Conservation (phyloP, 345 rosid genomes). For the Gossypium sturtianum region DNA sequence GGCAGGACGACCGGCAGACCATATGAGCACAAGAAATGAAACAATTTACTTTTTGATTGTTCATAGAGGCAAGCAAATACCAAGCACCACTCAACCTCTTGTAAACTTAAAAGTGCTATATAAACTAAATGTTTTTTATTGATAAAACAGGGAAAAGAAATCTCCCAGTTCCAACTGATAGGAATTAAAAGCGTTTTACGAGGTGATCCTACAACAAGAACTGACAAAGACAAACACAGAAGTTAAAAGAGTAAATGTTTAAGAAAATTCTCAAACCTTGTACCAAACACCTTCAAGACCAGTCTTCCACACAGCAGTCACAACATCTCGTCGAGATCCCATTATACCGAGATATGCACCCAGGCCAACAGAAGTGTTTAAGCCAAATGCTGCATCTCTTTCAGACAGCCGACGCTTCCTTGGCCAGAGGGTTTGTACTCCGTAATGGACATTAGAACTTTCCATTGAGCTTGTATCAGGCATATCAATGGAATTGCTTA, state of each 20-base stretch:
- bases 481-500: constrained; percentile 31
- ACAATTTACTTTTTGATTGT: not conserved
- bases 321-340: constrained; percentile 99
- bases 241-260: not conserved
- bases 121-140: not conserved
- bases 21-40: not conserved
- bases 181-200: not conserved
- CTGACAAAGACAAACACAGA: not conserved
- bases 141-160: not conserved
- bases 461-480: constrained; percentile 35
- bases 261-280: constrained; percentile 43
- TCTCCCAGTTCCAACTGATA: not conserved
- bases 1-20: not conserved
- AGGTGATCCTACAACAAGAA: not conserved
- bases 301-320: constrained; percentile 92
- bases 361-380: constrained; percentile 82
- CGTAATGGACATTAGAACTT: constrained; percentile 46
- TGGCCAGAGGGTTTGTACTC: constrained; percentile 82
- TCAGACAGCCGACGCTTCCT: constrained; percentile 93
- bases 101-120: not conserved
- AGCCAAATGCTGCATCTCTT: constrained; percentile 98
- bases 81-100: not conserved
- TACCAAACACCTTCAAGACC: constrained; percentile 96
- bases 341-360: constrained; percentile 97
- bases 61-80: not conserved